A percentile compares a stretch with the other conserved stretches of the same genome.
These are phyloP conservation scores for Stachybotrys echinatus DNA, from an alignment of 2,329 filamentous ascomycete genomes.

Conservation along the genomic window DNA sequence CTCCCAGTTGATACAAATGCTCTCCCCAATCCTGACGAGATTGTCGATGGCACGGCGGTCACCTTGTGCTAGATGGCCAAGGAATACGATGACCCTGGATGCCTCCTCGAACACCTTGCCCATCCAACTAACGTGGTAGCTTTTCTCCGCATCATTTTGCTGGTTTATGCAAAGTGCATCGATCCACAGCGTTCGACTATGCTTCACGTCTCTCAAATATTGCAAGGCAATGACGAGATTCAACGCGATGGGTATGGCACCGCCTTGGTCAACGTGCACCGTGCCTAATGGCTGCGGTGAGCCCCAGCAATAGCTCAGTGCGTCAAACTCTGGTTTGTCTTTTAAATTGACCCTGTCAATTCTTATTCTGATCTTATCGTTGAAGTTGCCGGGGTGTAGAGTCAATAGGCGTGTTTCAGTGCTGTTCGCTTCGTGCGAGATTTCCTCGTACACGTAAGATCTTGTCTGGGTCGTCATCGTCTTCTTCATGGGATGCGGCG, in stretches of 20 bases:
- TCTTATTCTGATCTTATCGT: background rate
- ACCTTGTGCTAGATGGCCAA: background rate
- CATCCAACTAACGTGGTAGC: background rate
- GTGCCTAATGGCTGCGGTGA: background rate
- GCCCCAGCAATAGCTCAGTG: background rate
- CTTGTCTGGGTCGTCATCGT: background rate
- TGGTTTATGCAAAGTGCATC: conserved; percentile 16
- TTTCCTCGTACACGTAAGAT: background rate
- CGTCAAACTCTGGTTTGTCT: background rate
- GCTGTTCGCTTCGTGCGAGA: background rate
- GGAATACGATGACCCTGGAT: background rate
- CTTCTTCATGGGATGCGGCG: background rate
- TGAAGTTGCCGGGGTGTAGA: background rate
- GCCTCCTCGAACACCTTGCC: background rate
- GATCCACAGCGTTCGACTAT: conserved; percentile 10
- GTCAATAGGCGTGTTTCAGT: background rate
- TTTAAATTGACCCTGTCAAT: background rate
- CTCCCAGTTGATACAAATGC: background rate
- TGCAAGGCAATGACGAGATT: background rate
- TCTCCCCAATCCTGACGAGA: background rate
- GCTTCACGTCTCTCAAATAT: background rate
- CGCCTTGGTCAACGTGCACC: background rate
- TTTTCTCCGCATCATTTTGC: conserved; percentile 9
- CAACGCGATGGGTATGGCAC: background rate
- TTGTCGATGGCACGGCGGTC: background rate